phyloP scores from a whole-genome alignment of 371 early-diverging fungal genomes.

The Rhizopus stolonifer region DNA sequence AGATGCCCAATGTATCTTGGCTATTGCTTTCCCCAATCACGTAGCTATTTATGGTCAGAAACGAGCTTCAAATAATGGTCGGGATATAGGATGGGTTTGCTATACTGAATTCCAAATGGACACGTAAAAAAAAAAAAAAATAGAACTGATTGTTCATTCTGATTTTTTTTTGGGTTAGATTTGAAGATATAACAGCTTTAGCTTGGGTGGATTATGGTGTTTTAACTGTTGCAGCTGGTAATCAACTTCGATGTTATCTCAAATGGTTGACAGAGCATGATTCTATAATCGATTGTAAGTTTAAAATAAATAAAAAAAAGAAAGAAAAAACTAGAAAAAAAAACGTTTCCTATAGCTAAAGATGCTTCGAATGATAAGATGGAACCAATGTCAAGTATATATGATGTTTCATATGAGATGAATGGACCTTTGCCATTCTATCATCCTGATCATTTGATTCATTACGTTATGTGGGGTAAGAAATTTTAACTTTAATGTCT shows the following conservation, averaged over 20 bases:
- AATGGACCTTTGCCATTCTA: slow-evolving; percentile 73
- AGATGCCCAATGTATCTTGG: slow-evolving; percentile 71
- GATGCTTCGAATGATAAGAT: slow-evolving; percentile 25
- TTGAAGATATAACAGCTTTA: slow-evolving; percentile 46
- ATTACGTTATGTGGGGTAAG: slow-evolving; percentile 78
- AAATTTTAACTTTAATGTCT: neutral
- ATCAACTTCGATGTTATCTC: slow-evolving; percentile 55
- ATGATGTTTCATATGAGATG: slow-evolving; percentile 52
- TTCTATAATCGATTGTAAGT: slow-evolving; percentile 32
- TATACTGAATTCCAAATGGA: slow-evolving; percentile 45
- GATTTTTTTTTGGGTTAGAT: slow-evolving; percentile 14
- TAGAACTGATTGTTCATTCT: neutral
- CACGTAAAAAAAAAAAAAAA: slow-evolving; percentile 28
- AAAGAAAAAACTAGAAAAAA: neutral
- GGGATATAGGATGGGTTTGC: slow-evolving; percentile 41
- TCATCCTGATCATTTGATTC: slow-evolving; percentile 73
- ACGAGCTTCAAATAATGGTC: slow-evolving; percentile 26
- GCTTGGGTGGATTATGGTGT: slow-evolving; percentile 71
- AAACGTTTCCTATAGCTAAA: neutral
- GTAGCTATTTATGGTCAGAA: slow-evolving; percentile 57
- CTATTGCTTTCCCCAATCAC: slow-evolving; percentile 51
- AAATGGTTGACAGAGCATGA: slow-evolving; percentile 67
- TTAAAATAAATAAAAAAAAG: neutral
- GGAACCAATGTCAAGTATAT: slow-evolving; percentile 53
- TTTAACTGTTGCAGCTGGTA: slow-evolving; percentile 61